Base-by-base conservation (phyloP, 73 alveolate genomes). In the Blepharisma japonicum region DNA sequence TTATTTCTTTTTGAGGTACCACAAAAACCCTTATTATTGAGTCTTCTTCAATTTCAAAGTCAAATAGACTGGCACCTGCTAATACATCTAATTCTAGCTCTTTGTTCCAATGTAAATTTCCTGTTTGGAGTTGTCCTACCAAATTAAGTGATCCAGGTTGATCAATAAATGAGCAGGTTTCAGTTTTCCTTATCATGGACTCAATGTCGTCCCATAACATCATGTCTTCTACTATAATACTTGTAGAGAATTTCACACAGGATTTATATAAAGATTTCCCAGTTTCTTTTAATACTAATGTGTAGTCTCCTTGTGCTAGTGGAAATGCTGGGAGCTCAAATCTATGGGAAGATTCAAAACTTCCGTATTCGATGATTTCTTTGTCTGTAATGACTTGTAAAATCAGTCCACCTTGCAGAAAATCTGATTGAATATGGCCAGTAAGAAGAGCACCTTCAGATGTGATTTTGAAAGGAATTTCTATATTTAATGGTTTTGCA, bases 101-200 rank as follows among this genome's bases (percentile, higher is more conserved):
- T 25, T 61, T 14, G 23, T 61, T n/a, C 38, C 38, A 61, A 5
- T 61, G 74, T 2, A 61, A 11, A 4, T 25, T 61, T 20, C 74
- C 74, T 20, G 39, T 25, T 25, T 61, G 47, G 14, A 61, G 47
- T 5, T 18, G 46, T 4, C 74, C 74, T 20, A 18, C 47, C 11
- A 25, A 2, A 61, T 25, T 61, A 25, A 61, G 74, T n/a, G 74
- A 61, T 14, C 46, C 38, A 20, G 74, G 74, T 2, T 14, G 74
- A 5, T 61, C 74, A 14, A 39, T n/a, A 61, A 20, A 61, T 1
- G 49, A 18, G 47, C 74, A 61, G 47, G 74, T 61, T 61, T 61
- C 74, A 61, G 74, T 61, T 61, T 61, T 61, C 46, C 74, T 61
- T 39, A 61, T 61, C 74, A 61, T 18, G 23, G 11, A 18, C 23